Base-by-base conservation (phyloP, 495 filamentous ascomycete genomes). In the Penicillium macrosclerotiorum region DNA sequence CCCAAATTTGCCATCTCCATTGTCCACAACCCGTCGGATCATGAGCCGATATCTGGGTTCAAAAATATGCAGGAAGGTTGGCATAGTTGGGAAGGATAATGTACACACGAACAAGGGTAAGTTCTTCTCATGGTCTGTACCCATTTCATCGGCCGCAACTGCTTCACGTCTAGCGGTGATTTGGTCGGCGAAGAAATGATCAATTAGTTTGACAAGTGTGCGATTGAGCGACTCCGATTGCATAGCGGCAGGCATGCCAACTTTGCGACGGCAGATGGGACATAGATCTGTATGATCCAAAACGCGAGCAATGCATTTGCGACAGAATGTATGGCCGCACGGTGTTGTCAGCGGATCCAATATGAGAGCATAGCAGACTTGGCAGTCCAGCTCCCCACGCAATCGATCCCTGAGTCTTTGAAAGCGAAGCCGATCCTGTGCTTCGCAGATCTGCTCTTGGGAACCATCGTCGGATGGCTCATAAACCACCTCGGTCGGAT, bases 291-390 rank as follows among this genome's bases (percentile, higher is more conserved):
- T 84, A 56, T 92, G 84, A 59, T 89, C 85, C 27, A 90, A 65
- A 9, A 86, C 79, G 31, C 85, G 78, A 18, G 82, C 76, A 9
- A 94, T 69, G 60, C 90, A 96, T 45, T 77, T 74, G 23, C 85
- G 82, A 63, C 90, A 96, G 63, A 91, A 92, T 0, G 90, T 95
- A 62, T 96, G 90, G 4, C 90, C 90, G 55, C 90, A 96, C 14
- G 79, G 70, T 1, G 89, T 91, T 1, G 90, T 96, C 54, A 89
- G 68, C 7, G 90, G 89, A 47, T 94, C 86, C 27, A 86, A 57
- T 53, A 94, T 81, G 18, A 92, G 67, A 27, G 77, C 74, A 56
- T 90, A 93, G 63, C 90, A 96, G 49, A 95, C 81, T 54, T 91
- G 87, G 59, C 90, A 96, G 51, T 95, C 89, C 52, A 95, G 57